These are phyloP conservation scores for Vigna nakashimae DNA, from an alignment of 306 rosid species.

Conservation along the genomic window DNA sequence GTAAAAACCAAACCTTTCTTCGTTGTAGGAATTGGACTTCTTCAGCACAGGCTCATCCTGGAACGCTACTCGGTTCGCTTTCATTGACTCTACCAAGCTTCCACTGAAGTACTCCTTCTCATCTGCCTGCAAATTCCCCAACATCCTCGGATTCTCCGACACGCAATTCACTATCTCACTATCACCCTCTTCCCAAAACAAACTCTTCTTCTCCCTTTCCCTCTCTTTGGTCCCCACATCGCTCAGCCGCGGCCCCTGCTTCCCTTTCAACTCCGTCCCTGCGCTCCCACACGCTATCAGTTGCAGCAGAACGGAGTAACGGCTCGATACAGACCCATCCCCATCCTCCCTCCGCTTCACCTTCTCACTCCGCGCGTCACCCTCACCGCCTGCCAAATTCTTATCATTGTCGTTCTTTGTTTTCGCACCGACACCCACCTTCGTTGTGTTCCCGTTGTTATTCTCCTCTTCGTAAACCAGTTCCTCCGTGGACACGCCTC, in stretches of 20 bases:
- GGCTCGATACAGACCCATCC: conserved; percentile 40
- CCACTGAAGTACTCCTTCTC: conserved; percentile 96
- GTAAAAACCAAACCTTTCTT: conserved; percentile 57
- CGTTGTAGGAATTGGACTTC: conserved; percentile 76
- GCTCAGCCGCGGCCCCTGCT: conserved; percentile 37
- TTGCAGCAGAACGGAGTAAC: conserved; percentile 73
- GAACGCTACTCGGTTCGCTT: conserved; percentile 42
- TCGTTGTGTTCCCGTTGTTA: neutral
- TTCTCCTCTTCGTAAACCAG: conserved; percentile 47
- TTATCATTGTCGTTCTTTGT: neutral
- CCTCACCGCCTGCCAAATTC: neutral
- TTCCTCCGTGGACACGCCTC: conserved; percentile 82
- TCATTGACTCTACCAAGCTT: conserved; percentile 72
- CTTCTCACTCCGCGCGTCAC: conserved; percentile 11
- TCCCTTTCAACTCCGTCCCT: conserved; percentile 55
- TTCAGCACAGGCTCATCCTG: conserved; percentile 50
- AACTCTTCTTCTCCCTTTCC: neutral
- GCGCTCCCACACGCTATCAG: conserved; percentile 86
- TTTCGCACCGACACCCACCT: neutral
- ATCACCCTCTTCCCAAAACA: conserved; percentile 18
- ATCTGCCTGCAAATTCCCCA: conserved; percentile 69
- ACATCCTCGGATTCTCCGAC: conserved; percentile 66
- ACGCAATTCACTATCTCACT: neutral
- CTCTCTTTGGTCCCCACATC: conserved; percentile 44
- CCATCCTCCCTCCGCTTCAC: conserved; percentile 36